A percentile compares a stretch with the other conserved stretches of the same genome.
Evolutionary conservation across 1,284 basidiomycete genomes (phyloP).

Genomic region (Sutorius eximius): DNA sequence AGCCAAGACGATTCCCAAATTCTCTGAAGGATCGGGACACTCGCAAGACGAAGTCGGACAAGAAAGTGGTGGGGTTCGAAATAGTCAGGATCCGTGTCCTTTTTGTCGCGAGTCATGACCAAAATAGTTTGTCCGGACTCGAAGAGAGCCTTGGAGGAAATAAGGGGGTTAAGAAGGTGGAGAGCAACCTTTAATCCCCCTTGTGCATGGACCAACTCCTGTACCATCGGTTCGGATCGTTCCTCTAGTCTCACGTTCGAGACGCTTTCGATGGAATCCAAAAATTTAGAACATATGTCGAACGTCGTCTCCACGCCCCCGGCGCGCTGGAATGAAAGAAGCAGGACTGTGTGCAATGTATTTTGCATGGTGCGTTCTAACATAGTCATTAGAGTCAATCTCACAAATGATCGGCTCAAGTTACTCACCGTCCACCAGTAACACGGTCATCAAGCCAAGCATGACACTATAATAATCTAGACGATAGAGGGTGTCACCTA

Average conservation of each 20-base stretch:
- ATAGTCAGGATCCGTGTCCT: slow-evolving; percentile 70
- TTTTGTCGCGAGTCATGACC: slow-evolving; percentile 74
- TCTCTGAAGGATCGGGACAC: slow-evolving; percentile 66
- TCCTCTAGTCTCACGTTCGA: slow-evolving; percentile 49
- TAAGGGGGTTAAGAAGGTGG: slow-evolving; percentile 74
- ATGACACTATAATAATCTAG: slow-evolving; percentile 77
- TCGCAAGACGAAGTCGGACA: slow-evolving; percentile 72
- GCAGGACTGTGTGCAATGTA: slow-evolving; percentile 80
- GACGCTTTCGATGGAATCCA: slow-evolving; percentile 56
- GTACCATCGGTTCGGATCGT: slow-evolving; percentile 56
- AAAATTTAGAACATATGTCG: slow-evolving; percentile 58
- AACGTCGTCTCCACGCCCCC: slow-evolving; percentile 77
- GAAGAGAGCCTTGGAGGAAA: slow-evolving; percentile 77
- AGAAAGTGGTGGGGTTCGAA: slow-evolving; percentile 89
- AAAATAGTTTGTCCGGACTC: slow-evolving; percentile 84
- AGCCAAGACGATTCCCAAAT: slow-evolving; percentile 91
- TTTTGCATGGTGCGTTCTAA: slow-evolving; percentile 73
- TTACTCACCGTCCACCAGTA: slow-evolving; percentile 81
- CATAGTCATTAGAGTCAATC: slow-evolving; percentile 6
- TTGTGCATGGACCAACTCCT: slow-evolving; percentile 73
- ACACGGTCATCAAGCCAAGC: slow-evolving; percentile 67
- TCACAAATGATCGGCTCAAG: background rate
- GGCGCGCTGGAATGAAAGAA: slow-evolving; percentile 71
- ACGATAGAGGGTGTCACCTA: slow-evolving; percentile 54
- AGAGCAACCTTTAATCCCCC: slow-evolving; percentile 82